A percentile compares a stretch with the other conserved stretches of the same genome.
Conservation (phyloP, 192 early-diverging fungal species). For the Gigaspora rosea region DNA sequence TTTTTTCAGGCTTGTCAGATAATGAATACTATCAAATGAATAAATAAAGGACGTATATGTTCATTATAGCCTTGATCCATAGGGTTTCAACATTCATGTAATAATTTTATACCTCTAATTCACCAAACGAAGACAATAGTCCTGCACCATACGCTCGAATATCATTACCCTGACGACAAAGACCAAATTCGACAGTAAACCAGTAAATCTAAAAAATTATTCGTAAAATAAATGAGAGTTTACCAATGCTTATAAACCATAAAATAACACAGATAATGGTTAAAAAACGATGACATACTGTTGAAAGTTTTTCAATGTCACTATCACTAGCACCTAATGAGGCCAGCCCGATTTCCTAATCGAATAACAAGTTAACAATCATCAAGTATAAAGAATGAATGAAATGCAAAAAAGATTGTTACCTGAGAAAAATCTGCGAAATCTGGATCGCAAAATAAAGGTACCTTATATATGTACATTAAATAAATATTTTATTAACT, state of each 20-base stretch:
- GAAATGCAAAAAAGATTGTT: neutral
- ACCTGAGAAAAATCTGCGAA: constrained; percentile 90
- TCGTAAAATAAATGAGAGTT: neutral
- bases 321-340: constrained; percentile 90
- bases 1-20: constrained; percentile 74
- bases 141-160: constrained; percentile 92
- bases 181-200: constrained; percentile 95
- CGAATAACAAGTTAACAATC: neutral
- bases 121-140: constrained; percentile 91
- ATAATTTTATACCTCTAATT: constrained; percentile 63
- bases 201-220: constrained; percentile 64
- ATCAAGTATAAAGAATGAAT: neutral
- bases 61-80: neutral
- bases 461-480: constrained; percentile 33
- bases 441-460: constrained; percentile 78
- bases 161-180: constrained; percentile 70
- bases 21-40: constrained; percentile 59
- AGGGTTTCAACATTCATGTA: neutral
- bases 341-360: constrained; percentile 84
- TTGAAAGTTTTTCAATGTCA: constrained; percentile 88
- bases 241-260: neutral
- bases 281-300: constrained; percentile 31
- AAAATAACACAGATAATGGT: neutral
- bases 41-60: neutral
- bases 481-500: neutral